These are phyloP conservation scores for Tylopilus sp. DNA, from an alignment of 768 basidiomycete genomes.

Conservation along the genomic window DNA sequence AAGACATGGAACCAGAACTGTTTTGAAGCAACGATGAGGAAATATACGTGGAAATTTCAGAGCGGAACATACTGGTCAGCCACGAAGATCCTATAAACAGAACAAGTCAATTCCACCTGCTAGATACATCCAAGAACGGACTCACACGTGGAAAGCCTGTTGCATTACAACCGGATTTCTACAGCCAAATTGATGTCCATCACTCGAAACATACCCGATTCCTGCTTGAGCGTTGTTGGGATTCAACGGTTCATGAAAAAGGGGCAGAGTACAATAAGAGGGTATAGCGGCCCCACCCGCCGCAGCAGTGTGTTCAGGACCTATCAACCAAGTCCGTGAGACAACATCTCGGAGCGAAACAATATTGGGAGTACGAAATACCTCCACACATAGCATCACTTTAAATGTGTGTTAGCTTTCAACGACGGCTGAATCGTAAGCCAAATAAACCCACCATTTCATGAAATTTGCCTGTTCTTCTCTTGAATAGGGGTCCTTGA, in stretches of 20 bases:
- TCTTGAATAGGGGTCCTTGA: constrained; percentile 64
- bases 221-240: constrained; percentile 27
- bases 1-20: constrained; percentile 53
- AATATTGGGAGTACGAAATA: constrained; percentile 12
- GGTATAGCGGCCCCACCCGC: constrained; percentile 40
- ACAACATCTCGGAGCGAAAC: neutral
- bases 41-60: neutral
- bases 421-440: neutral
- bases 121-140: neutral
- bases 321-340: constrained; percentile 29
- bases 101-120: neutral
- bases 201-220: constrained; percentile 49
- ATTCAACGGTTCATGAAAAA: constrained; percentile 45
- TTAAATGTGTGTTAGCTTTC: neutral
- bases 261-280: constrained; percentile 51
- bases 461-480: constrained; percentile 52
- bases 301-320: constrained; percentile 46
- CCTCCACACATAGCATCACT: constrained; percentile 54
- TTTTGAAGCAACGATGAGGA: neutral
- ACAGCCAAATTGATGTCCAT: constrained; percentile 55
- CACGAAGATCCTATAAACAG: constrained; percentile 45
- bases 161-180: constrained; percentile 49
- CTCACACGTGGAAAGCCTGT: constrained; percentile 61
- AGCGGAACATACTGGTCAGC: constrained; percentile 40
- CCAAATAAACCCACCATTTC: constrained; percentile 42